These are phyloP conservation scores for Helenozyma rhizophorensis DNA, from an alignment of 805 yeast species.

Conservation along the genomic window DNA sequence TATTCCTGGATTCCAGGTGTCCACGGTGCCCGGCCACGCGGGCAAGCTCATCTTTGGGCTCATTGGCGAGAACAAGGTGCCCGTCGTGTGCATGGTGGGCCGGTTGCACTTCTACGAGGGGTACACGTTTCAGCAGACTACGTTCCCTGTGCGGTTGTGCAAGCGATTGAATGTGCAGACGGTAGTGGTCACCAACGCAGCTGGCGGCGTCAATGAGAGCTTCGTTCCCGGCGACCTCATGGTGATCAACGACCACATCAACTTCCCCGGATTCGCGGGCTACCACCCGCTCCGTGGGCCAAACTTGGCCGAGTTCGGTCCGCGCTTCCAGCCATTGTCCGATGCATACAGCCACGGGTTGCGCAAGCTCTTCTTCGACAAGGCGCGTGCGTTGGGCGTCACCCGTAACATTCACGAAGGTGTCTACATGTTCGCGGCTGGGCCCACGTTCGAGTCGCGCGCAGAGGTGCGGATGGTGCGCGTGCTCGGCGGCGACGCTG, in stretches of 20 bases:
- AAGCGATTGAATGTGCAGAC: conserved; percentile 54
- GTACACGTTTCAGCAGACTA: conserved; percentile 72
- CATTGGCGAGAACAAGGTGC: conserved; percentile 63
- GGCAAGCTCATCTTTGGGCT: conserved; percentile 79
- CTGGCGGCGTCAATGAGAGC: conserved; percentile 75
- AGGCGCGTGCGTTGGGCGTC: conserved; percentile 44
- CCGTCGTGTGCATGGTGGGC: conserved; percentile 92
- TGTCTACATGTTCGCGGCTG: conserved; percentile 76
- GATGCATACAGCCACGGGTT: conserved; percentile 83
- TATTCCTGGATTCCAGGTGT: conserved; percentile 75
- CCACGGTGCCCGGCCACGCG: conserved; percentile 89
- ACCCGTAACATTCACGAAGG: conserved; percentile 79
- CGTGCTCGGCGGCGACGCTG: conserved; percentile 82
- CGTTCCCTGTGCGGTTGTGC: conserved; percentile 81
- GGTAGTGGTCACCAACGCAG: conserved; percentile 90
- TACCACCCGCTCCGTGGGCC: conserved; percentile 85
- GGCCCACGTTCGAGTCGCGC: conserved; percentile 91
- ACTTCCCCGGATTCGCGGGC: conserved; percentile 89
- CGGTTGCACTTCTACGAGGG: conserved; percentile 93
- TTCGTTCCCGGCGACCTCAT: conserved; percentile 84
- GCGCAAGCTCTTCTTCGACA: conserved; percentile 55
- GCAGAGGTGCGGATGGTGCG: conserved; percentile 83
- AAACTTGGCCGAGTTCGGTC: conserved; percentile 74
- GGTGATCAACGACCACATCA: conserved; percentile 86
- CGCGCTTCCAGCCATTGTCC: conserved; percentile 80